Percentiles rank a stretch among this genome's conserved stretches.
phyloP scores from a whole-genome alignment of 495 filamentous ascomycete species.

The Astrothelium subdiscretum region DNA sequence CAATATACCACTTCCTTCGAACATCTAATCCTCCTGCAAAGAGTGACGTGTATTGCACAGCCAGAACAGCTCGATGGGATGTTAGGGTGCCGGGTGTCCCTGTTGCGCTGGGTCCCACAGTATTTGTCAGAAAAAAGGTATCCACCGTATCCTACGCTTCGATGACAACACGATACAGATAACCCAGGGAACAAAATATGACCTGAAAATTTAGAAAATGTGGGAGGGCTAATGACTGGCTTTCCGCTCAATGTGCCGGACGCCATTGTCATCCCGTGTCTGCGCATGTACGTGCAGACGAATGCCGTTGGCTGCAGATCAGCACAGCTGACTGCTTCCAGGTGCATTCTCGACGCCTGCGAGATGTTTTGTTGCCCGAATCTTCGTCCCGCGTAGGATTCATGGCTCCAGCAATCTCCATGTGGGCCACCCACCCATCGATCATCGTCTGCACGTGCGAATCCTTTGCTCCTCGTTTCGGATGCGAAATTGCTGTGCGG shows the following conservation, averaged over 20 bases:
- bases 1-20: not conserved
- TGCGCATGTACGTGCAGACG: not conserved
- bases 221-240: not conserved
- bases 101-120: no score
- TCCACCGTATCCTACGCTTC: not conserved
- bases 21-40: no score
- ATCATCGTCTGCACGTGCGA: not conserved
- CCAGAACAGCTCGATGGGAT: no score
- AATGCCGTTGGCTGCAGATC: not conserved
- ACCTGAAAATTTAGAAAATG: no score
- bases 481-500: not conserved
- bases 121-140: not conserved
- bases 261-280: not conserved
- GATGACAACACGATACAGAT: not conserved
- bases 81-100: no score
- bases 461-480: not conserved
- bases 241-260: not conserved
- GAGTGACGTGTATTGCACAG: no score
- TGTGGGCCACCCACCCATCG: not conserved
- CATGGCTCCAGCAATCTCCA: not conserved
- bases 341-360: not conserved
- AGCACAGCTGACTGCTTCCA: not conserved
- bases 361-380: no score
- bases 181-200: no score
- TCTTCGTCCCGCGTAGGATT: no score